Evolutionary conservation across 2,329 filamentous ascomycete species (phyloP).

Genomic region (Orbilia blumenaviensis): DNA sequence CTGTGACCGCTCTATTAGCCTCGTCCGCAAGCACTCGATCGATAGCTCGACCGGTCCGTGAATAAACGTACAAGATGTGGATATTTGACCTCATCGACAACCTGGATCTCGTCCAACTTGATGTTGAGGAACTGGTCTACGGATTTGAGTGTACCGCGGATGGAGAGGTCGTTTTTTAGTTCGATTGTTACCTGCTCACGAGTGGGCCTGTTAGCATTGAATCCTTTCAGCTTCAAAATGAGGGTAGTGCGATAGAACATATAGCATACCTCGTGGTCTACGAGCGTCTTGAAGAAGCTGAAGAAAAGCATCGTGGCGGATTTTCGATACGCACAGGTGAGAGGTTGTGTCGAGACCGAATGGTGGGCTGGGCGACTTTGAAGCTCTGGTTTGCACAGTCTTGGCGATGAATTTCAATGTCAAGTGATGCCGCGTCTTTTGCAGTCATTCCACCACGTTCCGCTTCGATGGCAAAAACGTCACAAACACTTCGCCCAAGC

Average conservation of each 20-base stretch:
- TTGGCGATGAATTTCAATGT: conserved; percentile 50
- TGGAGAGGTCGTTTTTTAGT: conserved; percentile 98
- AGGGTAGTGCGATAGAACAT: not conserved
- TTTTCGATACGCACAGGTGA: not conserved
- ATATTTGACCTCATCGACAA: conserved; percentile 92
- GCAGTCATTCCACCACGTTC: not conserved
- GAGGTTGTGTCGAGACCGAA: conserved; percentile 1
- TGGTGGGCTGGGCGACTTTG: conserved; percentile 17
- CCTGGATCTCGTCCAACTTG: conserved; percentile 93
- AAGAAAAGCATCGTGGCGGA: conserved; percentile 54
- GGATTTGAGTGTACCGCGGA: conserved; percentile 92
- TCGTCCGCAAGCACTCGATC: not conserved
- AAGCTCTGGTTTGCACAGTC: conserved; percentile 33
- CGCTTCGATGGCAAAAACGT: conserved; percentile 9
- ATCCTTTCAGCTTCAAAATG: not conserved
- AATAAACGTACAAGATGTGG: conserved; percentile 78
- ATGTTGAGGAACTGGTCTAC: conserved; percentile 99
- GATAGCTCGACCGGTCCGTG: not conserved
- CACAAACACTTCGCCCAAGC: not conserved
- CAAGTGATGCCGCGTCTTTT: conserved; percentile 51
- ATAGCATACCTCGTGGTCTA: conserved; percentile 68
- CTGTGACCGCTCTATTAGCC: conserved; percentile 60
- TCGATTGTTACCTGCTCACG: conserved; percentile 85
- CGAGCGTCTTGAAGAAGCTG: conserved; percentile 98
- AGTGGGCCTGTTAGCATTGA: not conserved